A percentile compares a stretch with the other conserved stretches of the same genome.
Conservation (phyloP, 768 basidiomycete genomes). For the Lactarius hatsudake region DNA sequence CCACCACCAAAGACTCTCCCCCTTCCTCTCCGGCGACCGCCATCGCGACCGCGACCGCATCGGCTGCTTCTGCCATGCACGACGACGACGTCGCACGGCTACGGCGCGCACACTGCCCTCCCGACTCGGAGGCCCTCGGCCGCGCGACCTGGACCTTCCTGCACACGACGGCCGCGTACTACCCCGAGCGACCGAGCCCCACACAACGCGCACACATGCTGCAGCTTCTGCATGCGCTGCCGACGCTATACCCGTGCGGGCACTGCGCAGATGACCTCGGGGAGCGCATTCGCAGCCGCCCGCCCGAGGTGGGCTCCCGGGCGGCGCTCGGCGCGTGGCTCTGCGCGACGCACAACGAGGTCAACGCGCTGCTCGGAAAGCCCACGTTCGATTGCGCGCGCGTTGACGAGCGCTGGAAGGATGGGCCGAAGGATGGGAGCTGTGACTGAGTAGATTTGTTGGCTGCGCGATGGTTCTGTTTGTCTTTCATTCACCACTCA, state of each 20-base stretch:
- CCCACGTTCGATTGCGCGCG: slow-evolving; percentile 74
- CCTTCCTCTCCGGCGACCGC: slow-evolving; percentile 37
- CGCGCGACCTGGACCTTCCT: slow-evolving; percentile 96
- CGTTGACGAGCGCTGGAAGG: slow-evolving; percentile 88
- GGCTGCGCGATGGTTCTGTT: neutral
- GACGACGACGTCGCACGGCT: slow-evolving; percentile 43
- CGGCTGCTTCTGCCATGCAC: slow-evolving; percentile 27
- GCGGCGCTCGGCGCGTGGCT: slow-evolving; percentile 76
- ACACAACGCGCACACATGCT: slow-evolving; percentile 83
- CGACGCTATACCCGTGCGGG: slow-evolving; percentile 83
- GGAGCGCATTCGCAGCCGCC: slow-evolving; percentile 57
- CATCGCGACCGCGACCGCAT: slow-evolving; percentile 35
- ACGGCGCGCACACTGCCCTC: slow-evolving; percentile 63
- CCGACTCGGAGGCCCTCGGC: slow-evolving; percentile 87
- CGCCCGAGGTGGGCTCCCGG: slow-evolving; percentile 78
- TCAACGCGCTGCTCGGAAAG: slow-evolving; percentile 86
- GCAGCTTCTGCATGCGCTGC: slow-evolving; percentile 70
- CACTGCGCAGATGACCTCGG: slow-evolving; percentile 85
- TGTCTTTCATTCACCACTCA: neutral
- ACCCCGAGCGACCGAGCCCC: slow-evolving; percentile 76
- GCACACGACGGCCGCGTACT: slow-evolving; percentile 93
- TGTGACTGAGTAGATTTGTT: slow-evolving; percentile 73
- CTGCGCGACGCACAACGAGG: slow-evolving; percentile 90
- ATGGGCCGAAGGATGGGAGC: slow-evolving; percentile 82
- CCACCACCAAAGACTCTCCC: no score